These are phyloP conservation scores for Citrullus colocynthis DNA, from an alignment of 306 rosid genomes.

Conservation along the genomic window DNA sequence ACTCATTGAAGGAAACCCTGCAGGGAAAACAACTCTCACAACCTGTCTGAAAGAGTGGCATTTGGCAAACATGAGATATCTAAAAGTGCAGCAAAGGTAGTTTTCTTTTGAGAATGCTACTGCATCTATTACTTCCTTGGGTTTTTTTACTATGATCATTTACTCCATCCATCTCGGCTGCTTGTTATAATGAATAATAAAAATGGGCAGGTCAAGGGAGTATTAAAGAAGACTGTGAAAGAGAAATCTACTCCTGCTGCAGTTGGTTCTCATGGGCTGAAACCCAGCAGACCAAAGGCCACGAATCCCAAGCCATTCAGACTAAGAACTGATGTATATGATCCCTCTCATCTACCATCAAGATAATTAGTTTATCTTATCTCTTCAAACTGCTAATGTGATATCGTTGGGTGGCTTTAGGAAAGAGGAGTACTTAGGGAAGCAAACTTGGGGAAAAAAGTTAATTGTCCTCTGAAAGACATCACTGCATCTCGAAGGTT, in stretches of 20 bases:
- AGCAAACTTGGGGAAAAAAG: conserved; percentile 60
- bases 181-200: not conserved
- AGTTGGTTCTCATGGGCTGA: conserved; percentile 35
- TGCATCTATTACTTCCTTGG: not conserved
- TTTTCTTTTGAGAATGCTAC: not conserved
- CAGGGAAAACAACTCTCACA: conserved; percentile 25
- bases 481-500: conserved; percentile 17
- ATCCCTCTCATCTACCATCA: conserved; percentile 7
- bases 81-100: conserved; percentile 39
- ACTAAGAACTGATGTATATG: conserved; percentile 85
- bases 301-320: conserved; percentile 92
- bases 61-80: conserved; percentile 34
- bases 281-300: conserved; percentile 59
- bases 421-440: conserved; percentile 89
- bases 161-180: not conserved
- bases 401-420: conserved; percentile 24
- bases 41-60: conserved; percentile 11
- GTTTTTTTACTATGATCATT: not conserved
- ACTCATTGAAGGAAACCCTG: not conserved
- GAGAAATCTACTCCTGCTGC: conserved; percentile 25
- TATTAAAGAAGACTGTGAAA: conserved; percentile 18
- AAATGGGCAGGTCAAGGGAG: conserved; percentile 22
- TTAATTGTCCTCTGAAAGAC: conserved; percentile 35
- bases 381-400: not conserved
- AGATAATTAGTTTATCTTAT: not conserved